Conservation (phyloP, 768 basidiomycete genomes). For the Suillus discolor region DNA sequence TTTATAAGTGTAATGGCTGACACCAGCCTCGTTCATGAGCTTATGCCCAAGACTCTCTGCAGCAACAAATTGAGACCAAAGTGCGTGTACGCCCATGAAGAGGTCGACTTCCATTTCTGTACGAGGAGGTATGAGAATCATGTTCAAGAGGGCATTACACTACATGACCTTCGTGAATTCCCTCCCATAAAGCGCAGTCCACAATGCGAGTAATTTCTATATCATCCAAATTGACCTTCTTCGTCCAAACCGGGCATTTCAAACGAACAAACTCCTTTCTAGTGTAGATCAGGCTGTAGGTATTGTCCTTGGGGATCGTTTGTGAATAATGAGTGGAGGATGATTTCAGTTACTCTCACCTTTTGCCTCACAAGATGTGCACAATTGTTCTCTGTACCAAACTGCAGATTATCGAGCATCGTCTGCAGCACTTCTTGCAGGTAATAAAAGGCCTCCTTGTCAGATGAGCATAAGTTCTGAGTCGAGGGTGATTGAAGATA, state of each 20-base stretch:
- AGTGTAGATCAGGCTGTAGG: slow-evolving; percentile 29
- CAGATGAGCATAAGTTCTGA: slow-evolving; percentile 13
- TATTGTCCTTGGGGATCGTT: slow-evolving; percentile 13
- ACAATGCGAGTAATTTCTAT: slow-evolving; percentile 33
- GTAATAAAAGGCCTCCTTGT: slow-evolving; percentile 24
- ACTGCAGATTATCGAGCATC: slow-evolving; percentile 33
- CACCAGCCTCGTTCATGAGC: slow-evolving; percentile 29
- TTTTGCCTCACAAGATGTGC: slow-evolving; percentile 35
- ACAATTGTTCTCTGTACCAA: slow-evolving; percentile 36
- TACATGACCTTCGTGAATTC: slow-evolving; percentile 27
- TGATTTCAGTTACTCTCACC: background rate
- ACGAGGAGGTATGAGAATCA: background rate
- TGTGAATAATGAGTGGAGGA: background rate
- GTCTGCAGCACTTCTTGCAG: slow-evolving; percentile 34
- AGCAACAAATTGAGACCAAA: slow-evolving; percentile 26
- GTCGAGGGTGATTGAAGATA: background rate
- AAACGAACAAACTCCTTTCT: slow-evolving; percentile 22
- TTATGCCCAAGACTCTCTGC: slow-evolving; percentile 31
- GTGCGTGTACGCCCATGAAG: slow-evolving; percentile 28
- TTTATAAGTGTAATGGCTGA: slow-evolving; percentile 32
- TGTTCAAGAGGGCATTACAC: background rate
- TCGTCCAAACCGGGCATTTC: slow-evolving; percentile 32
- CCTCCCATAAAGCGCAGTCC: slow-evolving; percentile 27
- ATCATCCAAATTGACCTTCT: slow-evolving; percentile 35
- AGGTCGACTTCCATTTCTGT: slow-evolving; percentile 32